Base-by-base conservation (phyloP, 179 eudicot genomes). In the Silene coronaria region DNA sequence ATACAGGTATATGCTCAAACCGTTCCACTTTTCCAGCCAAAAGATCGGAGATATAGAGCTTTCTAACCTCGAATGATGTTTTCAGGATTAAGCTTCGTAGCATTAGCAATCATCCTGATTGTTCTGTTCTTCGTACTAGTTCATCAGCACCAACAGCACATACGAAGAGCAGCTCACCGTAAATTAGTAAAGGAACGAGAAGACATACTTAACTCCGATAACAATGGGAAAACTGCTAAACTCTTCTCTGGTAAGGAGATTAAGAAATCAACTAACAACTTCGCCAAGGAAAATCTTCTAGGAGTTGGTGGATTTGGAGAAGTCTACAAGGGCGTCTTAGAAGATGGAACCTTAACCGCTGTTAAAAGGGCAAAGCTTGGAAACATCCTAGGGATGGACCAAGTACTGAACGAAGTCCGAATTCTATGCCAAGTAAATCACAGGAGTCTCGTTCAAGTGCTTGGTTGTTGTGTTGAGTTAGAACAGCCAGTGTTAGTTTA, bases 281-380 rank as follows among this genome's bases (percentile, higher is more conserved):
- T 86, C 62, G 72, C 84, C 48, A 82, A 81, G 45, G 88, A 82
- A 30, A 87, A 86, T 64, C 86, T 90, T 62, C 81, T 90, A 5
- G 95, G 95, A 23, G 58, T 70, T 4, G 90, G 93, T 12, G 93
- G 91, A 32, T 89, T 89, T 61, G 91, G 91, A 13, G 91, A 88
- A 76, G 91, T 90, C 23, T 90, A 67, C 83, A 90, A 83, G 68
- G 90, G 89, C 16, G 66, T 77, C 17, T 60, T 87, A 8, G 86
- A 80, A 0, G 86, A 87, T 28, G 91, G 91, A 55, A 88, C 84
- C 13, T 23, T 78, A 60, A 82, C 83, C 32, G 91, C 91, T 2
- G 87, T 87, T 21, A 90, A 90, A 74, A 72, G 89, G 9, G 88
- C 91, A 61, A 88, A 90, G 76, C 72, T 74, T 0, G 89, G 89